Percentiles rank a stretch among this genome's conserved stretches.
phyloP scores from a whole-genome alignment of 768 basidiomycete species.

The Suillus spraguei region DNA sequence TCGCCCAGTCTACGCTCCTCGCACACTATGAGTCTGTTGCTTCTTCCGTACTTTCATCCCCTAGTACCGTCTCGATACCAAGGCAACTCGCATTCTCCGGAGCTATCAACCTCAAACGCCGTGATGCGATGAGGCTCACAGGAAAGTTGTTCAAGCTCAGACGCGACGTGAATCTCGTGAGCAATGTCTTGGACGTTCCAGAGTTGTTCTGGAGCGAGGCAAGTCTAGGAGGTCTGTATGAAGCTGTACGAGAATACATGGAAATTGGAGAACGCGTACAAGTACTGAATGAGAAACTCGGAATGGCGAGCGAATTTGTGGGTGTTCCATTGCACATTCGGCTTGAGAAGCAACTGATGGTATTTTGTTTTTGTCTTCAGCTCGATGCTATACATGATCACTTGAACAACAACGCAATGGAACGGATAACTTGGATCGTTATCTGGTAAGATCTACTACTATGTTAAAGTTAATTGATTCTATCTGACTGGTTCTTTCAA shows the following conservation, averaged over 20 bases:
- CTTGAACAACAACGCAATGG: conserved; percentile 87
- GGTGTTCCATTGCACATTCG: conserved; percentile 41
- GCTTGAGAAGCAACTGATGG: not conserved
- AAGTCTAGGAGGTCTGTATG: conserved; percentile 85
- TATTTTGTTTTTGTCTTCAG: conserved; percentile 38
- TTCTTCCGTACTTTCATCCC: conserved; percentile 75
- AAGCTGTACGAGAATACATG: conserved; percentile 93
- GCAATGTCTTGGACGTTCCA: conserved; percentile 91
- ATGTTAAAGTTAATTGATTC: not conserved
- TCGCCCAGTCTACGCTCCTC: conserved; percentile 92
- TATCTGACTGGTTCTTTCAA: conserved; percentile 23
- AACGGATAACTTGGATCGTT: conserved; percentile 83
- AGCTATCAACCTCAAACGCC: conserved; percentile 70
- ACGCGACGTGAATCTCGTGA: conserved; percentile 88
- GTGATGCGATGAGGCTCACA: conserved; percentile 85
- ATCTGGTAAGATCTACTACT: conserved; percentile 54
- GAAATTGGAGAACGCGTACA: conserved; percentile 85
- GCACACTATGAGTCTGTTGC: conserved; percentile 85
- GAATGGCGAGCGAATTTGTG: conserved; percentile 87
- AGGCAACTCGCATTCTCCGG: conserved; percentile 81
- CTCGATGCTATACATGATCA: conserved; percentile 93
- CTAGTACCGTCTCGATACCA: conserved; percentile 79
- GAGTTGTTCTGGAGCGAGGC: conserved; percentile 96
- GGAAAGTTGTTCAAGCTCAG: conserved; percentile 86
- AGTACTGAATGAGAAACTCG: conserved; percentile 85